These are phyloP conservation scores for Pseudofabraea citricarpa DNA, from an alignment of 2,329 filamentous ascomycete genomes.

Conservation along the genomic window DNA sequence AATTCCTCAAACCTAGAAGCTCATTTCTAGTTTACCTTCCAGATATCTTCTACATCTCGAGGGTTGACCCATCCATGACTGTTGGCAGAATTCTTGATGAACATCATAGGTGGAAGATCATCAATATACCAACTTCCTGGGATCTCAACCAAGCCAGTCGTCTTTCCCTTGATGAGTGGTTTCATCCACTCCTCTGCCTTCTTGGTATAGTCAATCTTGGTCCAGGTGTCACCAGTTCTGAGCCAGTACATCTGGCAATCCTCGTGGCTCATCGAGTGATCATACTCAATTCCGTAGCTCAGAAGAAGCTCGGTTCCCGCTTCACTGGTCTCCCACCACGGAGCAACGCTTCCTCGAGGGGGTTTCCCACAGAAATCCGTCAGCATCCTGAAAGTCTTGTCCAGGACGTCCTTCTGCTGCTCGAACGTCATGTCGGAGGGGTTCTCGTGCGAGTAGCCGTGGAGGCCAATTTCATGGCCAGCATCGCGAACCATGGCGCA, in stretches of 20 bases:
- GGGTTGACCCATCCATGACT: constrained; percentile 53
- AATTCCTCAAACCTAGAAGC: neutral
- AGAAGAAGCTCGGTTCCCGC: constrained; percentile 63
- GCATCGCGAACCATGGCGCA: constrained; percentile 55
- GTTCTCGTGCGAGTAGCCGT: constrained; percentile 73
- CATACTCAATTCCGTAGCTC: constrained; percentile 65
- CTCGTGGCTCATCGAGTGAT: constrained; percentile 62
- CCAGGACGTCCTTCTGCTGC: constrained; percentile 70
- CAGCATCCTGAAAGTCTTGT: constrained; percentile 68
- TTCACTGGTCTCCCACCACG: constrained; percentile 69
- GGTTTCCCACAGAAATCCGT: constrained; percentile 69
- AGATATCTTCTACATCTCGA: constrained; percentile 56
- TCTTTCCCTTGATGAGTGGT: constrained; percentile 51
- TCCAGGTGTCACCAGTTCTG: constrained; percentile 60
- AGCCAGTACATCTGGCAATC: constrained; percentile 63
- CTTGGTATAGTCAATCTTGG: constrained; percentile 62
- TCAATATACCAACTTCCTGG: constrained; percentile 58
- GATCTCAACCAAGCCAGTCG: constrained; percentile 63
- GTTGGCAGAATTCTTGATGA: constrained; percentile 62
- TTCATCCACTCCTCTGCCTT: constrained; percentile 63
- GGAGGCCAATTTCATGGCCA: constrained; percentile 61
- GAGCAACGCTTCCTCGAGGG: constrained; percentile 67
- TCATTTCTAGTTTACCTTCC: constrained; percentile 6
- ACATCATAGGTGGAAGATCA: constrained; percentile 66
- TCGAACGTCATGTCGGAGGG: constrained; percentile 66